Percentiles rank a stretch among this genome's conserved stretches.
These are phyloP conservation scores for Geosmithia putterillii DNA, from an alignment of 2,329 filamentous ascomycete species.

Conservation along the genomic window DNA sequence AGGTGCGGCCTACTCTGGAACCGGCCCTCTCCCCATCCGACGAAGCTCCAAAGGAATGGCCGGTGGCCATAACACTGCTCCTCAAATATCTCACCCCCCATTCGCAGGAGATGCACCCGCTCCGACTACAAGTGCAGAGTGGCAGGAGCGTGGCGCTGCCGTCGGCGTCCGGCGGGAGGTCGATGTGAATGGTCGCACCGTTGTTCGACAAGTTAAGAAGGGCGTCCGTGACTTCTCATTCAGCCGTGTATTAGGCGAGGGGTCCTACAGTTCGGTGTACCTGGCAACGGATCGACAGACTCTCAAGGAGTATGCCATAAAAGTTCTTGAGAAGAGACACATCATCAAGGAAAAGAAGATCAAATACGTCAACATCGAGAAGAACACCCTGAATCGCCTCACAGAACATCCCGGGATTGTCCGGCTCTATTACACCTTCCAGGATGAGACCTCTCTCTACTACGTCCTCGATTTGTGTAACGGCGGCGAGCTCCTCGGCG, in stretches of 20 bases:
- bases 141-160: constrained; percentile 91
- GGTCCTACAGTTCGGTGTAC: constrained; percentile 93
- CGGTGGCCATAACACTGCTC: constrained; percentile 34
- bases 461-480: constrained; percentile 92
- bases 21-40: constrained; percentile 58
- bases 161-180: constrained; percentile 71
- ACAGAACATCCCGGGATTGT: constrained; percentile 96
- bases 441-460: constrained; percentile 91
- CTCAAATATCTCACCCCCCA: constrained; percentile 8
- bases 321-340: constrained; percentile 94
- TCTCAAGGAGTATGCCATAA: constrained; percentile 92
- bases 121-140: constrained; percentile 67
- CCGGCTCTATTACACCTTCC: constrained; percentile 95
- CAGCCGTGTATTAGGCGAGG: constrained; percentile 80
- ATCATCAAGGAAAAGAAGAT: constrained; percentile 99
- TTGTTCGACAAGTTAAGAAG: constrained; percentile 83
- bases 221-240: constrained; percentile 96
- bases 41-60: constrained; percentile 63
- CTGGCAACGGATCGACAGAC: constrained; percentile 89
- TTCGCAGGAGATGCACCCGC: constrained; percentile 27
- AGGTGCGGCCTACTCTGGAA: constrained; percentile 29
- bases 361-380: constrained; percentile 99
- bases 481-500: constrained; percentile 82
- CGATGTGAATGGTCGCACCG: constrained; percentile 71
- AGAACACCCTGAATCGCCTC: constrained; percentile 89